These are phyloP conservation scores for Nicotiana tomentosiformis DNA, from an alignment of 257 asterid species.

Conservation along the genomic window DNA sequence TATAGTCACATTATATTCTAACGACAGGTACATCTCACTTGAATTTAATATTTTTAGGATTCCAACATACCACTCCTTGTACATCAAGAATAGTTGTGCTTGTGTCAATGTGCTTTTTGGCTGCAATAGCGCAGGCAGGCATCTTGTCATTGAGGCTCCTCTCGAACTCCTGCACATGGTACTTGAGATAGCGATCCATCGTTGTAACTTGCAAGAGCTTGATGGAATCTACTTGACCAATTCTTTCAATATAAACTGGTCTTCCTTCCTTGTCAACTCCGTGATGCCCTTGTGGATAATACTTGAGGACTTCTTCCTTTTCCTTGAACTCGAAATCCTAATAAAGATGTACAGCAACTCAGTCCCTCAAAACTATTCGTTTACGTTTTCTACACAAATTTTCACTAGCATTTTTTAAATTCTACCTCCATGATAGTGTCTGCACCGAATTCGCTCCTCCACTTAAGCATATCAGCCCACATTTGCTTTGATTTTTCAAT, in stretches of 20 bases:
- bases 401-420: neutral
- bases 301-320: conserved; percentile 69
- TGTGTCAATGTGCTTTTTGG: conserved; percentile 77
- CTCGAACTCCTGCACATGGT: conserved; percentile 93
- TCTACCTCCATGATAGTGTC: conserved; percentile 80
- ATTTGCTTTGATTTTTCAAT: conserved; percentile 84
- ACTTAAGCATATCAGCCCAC: conserved; percentile 94
- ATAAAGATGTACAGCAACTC: neutral
- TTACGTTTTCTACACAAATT: neutral
- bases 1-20: neutral
- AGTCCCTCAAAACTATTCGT: neutral
- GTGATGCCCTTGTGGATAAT: conserved; percentile 96
- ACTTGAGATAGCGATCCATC: conserved; percentile 75
- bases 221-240: conserved; percentile 82
- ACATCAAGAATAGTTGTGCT: conserved; percentile 98
- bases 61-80: conserved; percentile 84
- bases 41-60: neutral
- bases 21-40: neutral
- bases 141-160: conserved; percentile 76
- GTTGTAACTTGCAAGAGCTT: conserved; percentile 88
- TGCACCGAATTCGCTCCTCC: conserved; percentile 90
- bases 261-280: conserved; percentile 92
- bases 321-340: conserved; percentile 82
- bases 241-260: conserved; percentile 79
- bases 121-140: conserved; percentile 90